Evolutionary conservation across 2,329 filamentous ascomycete genomes (phyloP).

Genomic region (Endocalyx cinctus): DNA sequence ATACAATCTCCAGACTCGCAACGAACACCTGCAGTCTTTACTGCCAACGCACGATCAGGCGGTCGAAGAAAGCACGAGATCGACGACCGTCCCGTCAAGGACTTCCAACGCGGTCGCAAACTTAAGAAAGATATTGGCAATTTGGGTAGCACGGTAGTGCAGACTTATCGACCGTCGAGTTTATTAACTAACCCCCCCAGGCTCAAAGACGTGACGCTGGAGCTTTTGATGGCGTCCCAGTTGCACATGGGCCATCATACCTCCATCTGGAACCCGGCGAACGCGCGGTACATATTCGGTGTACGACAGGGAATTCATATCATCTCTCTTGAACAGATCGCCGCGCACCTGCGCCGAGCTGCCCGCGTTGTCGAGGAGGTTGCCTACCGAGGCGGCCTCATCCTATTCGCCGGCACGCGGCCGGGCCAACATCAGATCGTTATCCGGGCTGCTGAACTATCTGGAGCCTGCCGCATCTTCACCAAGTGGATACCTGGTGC

Average conservation of each 20-base stretch:
- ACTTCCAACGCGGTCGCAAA: conserved; percentile 32
- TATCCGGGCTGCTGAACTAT: conserved; percentile 72
- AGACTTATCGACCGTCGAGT: conserved; percentile 60
- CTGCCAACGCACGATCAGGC: conserved; percentile 10
- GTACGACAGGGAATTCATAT: conserved; percentile 86
- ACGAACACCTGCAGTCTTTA: conserved; percentile 23
- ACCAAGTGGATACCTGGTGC: conserved; percentile 87
- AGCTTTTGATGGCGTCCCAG: conserved; percentile 83
- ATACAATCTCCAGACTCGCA: conserved; percentile 14
- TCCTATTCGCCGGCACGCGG: conserved; percentile 87
- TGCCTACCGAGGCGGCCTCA: conserved; percentile 72
- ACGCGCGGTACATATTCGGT: conserved; percentile 91
- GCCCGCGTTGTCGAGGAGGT: conserved; percentile 91
- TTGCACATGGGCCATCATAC: conserved; percentile 87
- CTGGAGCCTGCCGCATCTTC: conserved; percentile 81
- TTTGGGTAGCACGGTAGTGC: conserved; percentile 45
- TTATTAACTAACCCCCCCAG: conserved; percentile 68
- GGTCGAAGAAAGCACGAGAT: conserved; percentile 15
- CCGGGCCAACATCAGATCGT: conserved; percentile 76
- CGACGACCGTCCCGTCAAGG: conserved; percentile 28
- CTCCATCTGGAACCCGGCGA: conserved; percentile 89
- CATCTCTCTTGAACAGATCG: conserved; percentile 84
- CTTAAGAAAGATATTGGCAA: conserved; percentile 41
- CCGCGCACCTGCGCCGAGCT: conserved; percentile 83
- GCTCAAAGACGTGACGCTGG: conserved; percentile 79